These are phyloP conservation scores for Amanita muscaria DNA, from an alignment of 768 basidiomycete species.

Conservation along the genomic window DNA sequence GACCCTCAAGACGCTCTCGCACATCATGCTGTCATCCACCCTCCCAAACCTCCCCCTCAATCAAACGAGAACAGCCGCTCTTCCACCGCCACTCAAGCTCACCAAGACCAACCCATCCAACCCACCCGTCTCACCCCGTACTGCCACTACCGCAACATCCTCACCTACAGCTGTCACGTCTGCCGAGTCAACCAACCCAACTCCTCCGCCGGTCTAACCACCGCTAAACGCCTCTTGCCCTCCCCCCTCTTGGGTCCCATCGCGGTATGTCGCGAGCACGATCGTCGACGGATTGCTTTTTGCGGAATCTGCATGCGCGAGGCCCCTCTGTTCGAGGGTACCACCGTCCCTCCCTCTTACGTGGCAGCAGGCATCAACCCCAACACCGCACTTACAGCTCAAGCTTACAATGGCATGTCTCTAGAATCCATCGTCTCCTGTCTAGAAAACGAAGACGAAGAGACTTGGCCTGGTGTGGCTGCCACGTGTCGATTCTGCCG, in stretches of 20 bases:
- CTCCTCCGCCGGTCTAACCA: constrained; percentile 39
- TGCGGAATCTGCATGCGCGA: constrained; percentile 69
- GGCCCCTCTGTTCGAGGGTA: constrained; percentile 33
- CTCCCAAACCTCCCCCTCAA: constrained; percentile 29
- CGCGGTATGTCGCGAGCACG: constrained; percentile 56
- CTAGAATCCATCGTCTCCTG: constrained; percentile 30
- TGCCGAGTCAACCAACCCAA: constrained; percentile 62
- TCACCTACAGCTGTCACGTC: constrained; percentile 46
- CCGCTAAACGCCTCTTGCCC: constrained; percentile 36
- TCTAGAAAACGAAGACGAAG: constrained; percentile 66
- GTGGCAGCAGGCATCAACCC: constrained; percentile 17
- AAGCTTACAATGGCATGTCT: constrained; percentile 15
- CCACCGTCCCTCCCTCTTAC: constrained; percentile 10
- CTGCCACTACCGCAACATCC: constrained; percentile 55
- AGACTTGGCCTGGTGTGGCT: constrained; percentile 54
- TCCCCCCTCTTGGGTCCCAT: constrained; percentile 38
- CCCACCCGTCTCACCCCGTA: constrained; percentile 39
- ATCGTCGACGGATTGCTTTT: constrained; percentile 40
- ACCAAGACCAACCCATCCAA: constrained; percentile 20
- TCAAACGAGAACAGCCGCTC: constrained; percentile 23
- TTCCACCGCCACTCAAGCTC: constrained; percentile 22
- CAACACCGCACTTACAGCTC: constrained; percentile 16
- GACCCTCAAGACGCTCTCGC: constrained; percentile 54
- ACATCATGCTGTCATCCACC: constrained; percentile 38
- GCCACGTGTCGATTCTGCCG: constrained; percentile 65